phyloP scores from a whole-genome alignment of 2,329 filamentous ascomycete genomes.

The Pseudogymnoascus sp. region DNA sequence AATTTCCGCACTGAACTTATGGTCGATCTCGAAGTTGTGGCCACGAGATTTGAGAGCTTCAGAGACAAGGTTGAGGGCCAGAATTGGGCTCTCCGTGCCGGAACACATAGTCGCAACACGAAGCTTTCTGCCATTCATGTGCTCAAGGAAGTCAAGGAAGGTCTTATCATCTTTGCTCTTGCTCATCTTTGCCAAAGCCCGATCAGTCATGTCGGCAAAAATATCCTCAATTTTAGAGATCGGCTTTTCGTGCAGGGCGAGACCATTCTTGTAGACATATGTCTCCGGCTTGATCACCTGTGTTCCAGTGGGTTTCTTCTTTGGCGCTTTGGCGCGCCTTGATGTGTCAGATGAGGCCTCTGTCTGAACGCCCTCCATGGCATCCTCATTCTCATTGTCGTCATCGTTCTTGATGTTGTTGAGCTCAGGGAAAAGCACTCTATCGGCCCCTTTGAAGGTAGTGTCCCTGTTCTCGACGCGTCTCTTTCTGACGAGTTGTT shows the following conservation, averaged over 20 bases:
- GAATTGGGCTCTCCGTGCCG: conserved; percentile 67
- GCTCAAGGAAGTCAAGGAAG: conserved; percentile 30
- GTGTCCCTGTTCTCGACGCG: neutral
- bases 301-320: neutral
- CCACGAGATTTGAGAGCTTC: conserved; percentile 26
- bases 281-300: conserved; percentile 1
- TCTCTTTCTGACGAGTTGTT: neutral
- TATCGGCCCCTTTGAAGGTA: neutral
- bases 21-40: conserved; percentile 39
- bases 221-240: conserved; percentile 12
- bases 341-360: neutral
- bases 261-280: conserved; percentile 12
- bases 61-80: conserved; percentile 54
- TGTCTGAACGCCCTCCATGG: neutral
- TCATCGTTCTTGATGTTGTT: neutral
- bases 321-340: neutral
- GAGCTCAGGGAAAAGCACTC: neutral
- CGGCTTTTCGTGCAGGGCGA: conserved; percentile 10
- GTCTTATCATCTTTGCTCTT: neutral
- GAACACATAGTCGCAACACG: conserved; percentile 68
- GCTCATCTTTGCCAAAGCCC: neutral
- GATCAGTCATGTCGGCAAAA: conserved; percentile 13
- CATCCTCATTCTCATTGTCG: neutral
- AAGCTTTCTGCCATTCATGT: conserved; percentile 34
- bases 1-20: conserved; percentile 58